Conservation (phyloP, 2,329 filamentous ascomycete species). For the Diaporthe sp. region DNA sequence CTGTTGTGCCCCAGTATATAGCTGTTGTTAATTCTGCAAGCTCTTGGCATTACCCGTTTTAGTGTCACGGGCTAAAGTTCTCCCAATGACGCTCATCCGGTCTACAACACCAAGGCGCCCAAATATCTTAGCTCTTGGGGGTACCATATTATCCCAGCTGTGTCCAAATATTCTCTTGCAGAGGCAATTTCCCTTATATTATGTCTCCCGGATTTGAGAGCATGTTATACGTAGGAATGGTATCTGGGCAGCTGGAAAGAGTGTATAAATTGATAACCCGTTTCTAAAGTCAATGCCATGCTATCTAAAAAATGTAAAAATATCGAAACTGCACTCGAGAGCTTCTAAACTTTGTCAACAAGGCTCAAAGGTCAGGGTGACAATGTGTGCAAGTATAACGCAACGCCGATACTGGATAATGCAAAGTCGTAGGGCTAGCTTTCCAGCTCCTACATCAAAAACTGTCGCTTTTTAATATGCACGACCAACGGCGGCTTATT, state of each 20-base stretch:
- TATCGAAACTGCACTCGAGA: neutral
- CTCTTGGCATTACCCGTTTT: neutral
- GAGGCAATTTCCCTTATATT: no score
- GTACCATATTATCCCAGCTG: neutral
- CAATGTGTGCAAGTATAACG: neutral
- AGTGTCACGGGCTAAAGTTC: neutral
- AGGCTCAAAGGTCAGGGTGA: no score
- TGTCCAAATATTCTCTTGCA: neutral
- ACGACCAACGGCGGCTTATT: slow-evolving; percentile 43
- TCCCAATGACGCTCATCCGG: neutral
- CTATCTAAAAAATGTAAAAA: no score
- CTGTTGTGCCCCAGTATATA: neutral
- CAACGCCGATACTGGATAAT: neutral
- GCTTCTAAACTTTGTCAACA: neutral
- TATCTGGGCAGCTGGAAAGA: no score
- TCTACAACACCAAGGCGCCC: neutral
- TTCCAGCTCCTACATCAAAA: neutral
- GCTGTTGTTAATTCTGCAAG: neutral
- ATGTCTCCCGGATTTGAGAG: neutral
- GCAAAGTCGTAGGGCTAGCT: no score
- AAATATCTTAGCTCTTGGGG: neutral
- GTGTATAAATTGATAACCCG: neutral
- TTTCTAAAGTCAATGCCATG: neutral
- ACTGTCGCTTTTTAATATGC: slow-evolving; percentile 35
- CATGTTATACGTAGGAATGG: neutral